Percentiles rank a stretch among this genome's conserved stretches.
These are phyloP conservation scores for Aquilaria agallochum DNA, from an alignment of 441 rosid genomes.

Conservation along the genomic window DNA sequence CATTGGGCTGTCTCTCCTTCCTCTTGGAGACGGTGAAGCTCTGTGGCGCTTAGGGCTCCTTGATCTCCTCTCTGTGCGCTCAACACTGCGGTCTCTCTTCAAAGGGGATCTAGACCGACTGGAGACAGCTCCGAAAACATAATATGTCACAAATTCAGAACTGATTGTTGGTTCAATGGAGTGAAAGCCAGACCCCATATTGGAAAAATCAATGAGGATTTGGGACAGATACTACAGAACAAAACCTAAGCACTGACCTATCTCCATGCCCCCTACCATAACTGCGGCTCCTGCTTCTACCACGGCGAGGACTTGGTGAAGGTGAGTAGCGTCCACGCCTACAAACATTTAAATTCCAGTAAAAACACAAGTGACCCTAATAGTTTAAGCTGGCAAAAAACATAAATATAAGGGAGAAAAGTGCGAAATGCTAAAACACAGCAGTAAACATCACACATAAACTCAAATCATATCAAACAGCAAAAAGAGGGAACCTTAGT, in stretches of 20 bases:
- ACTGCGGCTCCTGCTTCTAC: constrained; percentile 70
- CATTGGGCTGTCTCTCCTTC: constrained; percentile 40
- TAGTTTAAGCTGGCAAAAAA: background rate
- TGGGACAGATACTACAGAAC: background rate
- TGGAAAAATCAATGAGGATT: background rate
- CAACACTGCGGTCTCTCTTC: constrained; percentile 44
- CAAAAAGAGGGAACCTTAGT: constrained; percentile 27
- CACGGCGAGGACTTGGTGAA: constrained; percentile 62
- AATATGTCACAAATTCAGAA: background rate
- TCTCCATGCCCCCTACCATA: constrained; percentile 54
- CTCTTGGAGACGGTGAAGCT: constrained; percentile 37
- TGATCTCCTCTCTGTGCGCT: constrained; percentile 36
- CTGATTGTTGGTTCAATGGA: too few relatives aligned
- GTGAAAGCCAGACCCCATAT: background rate
- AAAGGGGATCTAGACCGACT: constrained; percentile 62
- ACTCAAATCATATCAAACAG: background rate
- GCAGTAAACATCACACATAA: too few relatives aligned
- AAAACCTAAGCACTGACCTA: constrained; percentile 30
- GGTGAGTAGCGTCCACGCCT: constrained; percentile 52
- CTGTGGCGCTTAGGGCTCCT: constrained; percentile 48
- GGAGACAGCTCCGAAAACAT: constrained; percentile 10
- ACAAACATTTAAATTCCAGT: background rate
- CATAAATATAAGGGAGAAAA: background rate
- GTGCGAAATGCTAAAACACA: background rate
- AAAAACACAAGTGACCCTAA: constrained; percentile 1